phyloP scores from a whole-genome alignment of 169 alveolate species.

The Besnoitia besnoiti region DNA sequence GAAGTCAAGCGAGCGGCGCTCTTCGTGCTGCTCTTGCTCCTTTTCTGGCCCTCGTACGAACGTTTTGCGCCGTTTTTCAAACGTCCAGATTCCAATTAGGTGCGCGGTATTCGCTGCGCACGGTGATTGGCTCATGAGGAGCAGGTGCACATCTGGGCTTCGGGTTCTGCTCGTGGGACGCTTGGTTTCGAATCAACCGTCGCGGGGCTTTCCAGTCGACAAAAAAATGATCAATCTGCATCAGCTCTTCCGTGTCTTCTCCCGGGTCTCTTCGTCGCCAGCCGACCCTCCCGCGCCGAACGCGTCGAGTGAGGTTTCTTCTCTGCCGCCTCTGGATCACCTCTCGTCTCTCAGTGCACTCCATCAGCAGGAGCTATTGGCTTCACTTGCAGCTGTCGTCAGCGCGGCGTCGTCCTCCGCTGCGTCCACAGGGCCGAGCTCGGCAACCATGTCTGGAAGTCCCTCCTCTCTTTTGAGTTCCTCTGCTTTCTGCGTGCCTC shows the following conservation, averaged over 20 bases:
- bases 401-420: neutral
- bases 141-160: neutral
- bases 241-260: conserved; percentile 31
- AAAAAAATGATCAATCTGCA: conserved; percentile 40
- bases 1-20: no score
- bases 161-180: neutral
- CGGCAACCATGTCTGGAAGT: conserved; percentile 6
- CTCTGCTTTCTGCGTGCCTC: neutral
- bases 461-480: neutral
- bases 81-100: no score
- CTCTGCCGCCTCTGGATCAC: neutral
- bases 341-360: neutral
- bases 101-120: no score
- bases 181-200: neutral
- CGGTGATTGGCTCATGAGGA: no score
- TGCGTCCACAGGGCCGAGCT: neutral
- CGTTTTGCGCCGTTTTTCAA: no score
- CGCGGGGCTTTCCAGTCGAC: neutral
- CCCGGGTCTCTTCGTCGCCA: conserved; percentile 15
- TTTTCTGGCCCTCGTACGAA: no score
- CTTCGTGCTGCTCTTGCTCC: no score
- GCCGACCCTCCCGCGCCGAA: neutral
- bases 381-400: neutral
- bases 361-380: neutral
- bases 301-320: neutral